These are phyloP conservation scores for Chlorella sorokiniana DNA, from an alignment of 139 green algal genomes.

Conservation along the genomic window DNA sequence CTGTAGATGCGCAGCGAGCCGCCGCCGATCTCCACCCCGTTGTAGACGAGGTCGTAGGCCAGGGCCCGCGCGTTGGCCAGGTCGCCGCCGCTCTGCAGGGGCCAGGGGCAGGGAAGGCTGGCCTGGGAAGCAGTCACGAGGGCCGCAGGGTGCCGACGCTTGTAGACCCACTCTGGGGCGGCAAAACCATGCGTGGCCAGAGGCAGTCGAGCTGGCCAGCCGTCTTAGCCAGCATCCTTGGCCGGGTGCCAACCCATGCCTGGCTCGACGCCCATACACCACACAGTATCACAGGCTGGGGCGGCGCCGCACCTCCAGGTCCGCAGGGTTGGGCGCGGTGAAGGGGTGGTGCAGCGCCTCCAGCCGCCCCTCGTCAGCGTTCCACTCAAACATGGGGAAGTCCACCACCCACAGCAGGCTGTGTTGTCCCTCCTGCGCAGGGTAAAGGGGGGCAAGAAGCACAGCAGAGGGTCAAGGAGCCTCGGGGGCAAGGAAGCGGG, in stretches of 20 bases:
- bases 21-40: conserved; percentile 95
- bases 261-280: too few species aligned
- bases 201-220: too few species aligned
- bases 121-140: too few species aligned
- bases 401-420: conserved; percentile 94
- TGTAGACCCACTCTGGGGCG: too few species aligned
- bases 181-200: too few species aligned
- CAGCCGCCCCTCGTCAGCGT: conserved; percentile 80
- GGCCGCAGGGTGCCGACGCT: too few species aligned
- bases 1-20: conserved; percentile 92
- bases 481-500: too few species aligned
- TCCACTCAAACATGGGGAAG: conserved; percentile 98
- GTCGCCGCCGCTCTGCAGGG: conserved; percentile 35
- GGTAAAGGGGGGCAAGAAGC: background rate
- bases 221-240: background rate
- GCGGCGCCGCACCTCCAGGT: conserved; percentile 41
- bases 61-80: conserved; percentile 56
- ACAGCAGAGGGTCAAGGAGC: background rate
- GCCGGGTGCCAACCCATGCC: too few species aligned
- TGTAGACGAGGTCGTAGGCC: conserved; percentile 99
- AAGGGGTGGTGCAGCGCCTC: conserved; percentile 96
- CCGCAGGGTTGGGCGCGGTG: conserved; percentile 87
- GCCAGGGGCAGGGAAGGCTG: too few species aligned
- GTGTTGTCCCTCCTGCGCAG: conserved; percentile 59
- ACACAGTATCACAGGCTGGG: background rate